phyloP scores from a whole-genome alignment of 202 grass and related monocot genomes.

The Eragrostis tef region DNA sequence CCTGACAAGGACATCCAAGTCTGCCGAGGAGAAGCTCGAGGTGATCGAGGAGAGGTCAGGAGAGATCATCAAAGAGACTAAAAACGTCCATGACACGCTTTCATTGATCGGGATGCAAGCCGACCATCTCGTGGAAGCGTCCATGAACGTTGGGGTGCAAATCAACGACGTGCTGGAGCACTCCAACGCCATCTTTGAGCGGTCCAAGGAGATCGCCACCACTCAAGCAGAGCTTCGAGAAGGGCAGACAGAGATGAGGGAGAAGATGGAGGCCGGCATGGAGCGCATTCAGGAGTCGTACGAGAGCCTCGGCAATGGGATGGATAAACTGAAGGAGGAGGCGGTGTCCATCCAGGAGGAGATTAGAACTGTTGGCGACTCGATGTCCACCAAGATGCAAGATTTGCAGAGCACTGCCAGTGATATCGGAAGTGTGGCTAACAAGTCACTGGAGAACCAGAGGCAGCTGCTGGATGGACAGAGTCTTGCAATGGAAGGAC shows the following conservation, averaged over 20 bases:
- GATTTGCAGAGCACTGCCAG: constrained; percentile 61
- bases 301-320: constrained; percentile 54
- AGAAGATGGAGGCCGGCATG: constrained; percentile 64
- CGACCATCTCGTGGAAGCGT: constrained; percentile 41
- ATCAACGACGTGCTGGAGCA: constrained; percentile 59
- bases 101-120: constrained; percentile 55
- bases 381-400: constrained; percentile 73
- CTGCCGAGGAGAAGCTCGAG: constrained; percentile 70
- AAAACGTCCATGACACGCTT: constrained; percentile 56
- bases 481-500: constrained; percentile 57
- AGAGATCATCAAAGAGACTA: constrained; percentile 60
- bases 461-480: constrained; percentile 66
- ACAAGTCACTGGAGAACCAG: constrained; percentile 77
- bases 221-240: constrained; percentile 53
- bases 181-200: constrained; percentile 53
- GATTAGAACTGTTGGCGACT: constrained; percentile 51
- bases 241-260: constrained; percentile 66
- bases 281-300: constrained; percentile 60
- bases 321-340: constrained; percentile 66
- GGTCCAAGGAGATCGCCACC: constrained; percentile 60
- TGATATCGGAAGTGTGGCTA: constrained; percentile 58
- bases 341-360: constrained; percentile 62
- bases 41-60: constrained; percentile 64
- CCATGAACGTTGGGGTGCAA: constrained; percentile 48
- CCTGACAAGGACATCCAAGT: constrained; percentile 63